Base-by-base conservation (phyloP, 176 grass and related monocot species). In the Saccharum spontaneum region DNA sequence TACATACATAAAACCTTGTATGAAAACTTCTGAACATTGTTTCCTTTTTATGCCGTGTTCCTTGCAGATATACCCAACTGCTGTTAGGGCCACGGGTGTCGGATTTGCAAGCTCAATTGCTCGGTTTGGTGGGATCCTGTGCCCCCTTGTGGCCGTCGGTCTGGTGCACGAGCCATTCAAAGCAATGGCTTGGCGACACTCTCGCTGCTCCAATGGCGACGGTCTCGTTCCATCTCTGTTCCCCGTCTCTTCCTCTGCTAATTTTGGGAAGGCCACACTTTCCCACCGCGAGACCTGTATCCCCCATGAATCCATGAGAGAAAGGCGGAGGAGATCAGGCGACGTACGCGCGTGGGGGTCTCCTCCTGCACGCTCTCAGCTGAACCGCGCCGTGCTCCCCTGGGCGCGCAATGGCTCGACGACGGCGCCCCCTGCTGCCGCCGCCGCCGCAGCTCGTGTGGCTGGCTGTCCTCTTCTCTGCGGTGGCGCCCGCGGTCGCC, bases 51-150 rank as follows among this genome's bases (percentile, higher is more conserved):
- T 80, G 13, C 10, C 3, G 2, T 78, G 24, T 39, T 73, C 60
- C 26, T 7, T 86, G 48, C 83, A 98, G 96, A 93, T 95, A 89
- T 98, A 95, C 80, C 93, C 96, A 6, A 98, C 96, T 7, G 92
- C 91, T 1, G 93, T 98, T 10, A 90, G 96, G 77, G 86, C 93
- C 1, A 98, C 96, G 0, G 96, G 93, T 6, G 83, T 98, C 0
- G 96, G 96, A 5, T 84, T 92, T 78, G 93, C 89, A 0, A 94
- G 86, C 67, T 95, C 96, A 10, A 78, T 98, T 3, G 89, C 93
- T 26, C 92, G 96, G 16, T 94, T 98, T 15, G 93, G 93, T 1
- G 96, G 93, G 54, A 90, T 94, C 72, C 34, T 98, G 17, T 95
- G 96, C 85, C 96, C 93, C 5, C 85, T 98, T 2, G 96, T 98